phyloP scores from a whole-genome alignment of 1,139 yeast species.

The Torulaspora pretoriensis region DNA sequence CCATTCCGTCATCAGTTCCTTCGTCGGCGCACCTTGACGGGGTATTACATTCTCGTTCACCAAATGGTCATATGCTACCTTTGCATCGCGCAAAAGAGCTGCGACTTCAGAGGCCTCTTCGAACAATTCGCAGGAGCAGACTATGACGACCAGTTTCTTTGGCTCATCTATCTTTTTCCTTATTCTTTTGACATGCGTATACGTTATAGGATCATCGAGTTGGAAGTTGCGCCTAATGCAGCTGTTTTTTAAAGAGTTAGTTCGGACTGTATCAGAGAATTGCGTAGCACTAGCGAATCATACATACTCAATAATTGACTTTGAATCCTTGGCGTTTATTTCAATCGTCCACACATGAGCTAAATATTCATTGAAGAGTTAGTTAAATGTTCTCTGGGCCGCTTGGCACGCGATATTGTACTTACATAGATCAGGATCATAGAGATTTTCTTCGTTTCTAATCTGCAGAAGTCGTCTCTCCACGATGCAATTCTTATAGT shows the following conservation, averaged over 20 bases:
- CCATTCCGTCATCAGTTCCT: conserved; percentile 63
- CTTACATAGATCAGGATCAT: conserved; percentile 39
- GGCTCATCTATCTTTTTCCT: conserved; percentile 26
- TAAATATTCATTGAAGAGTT: conserved; percentile 2
- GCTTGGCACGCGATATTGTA: background rate
- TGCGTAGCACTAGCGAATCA: conserved; percentile 25
- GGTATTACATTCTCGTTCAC: conserved; percentile 43
- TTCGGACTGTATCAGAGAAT: conserved; percentile 13
- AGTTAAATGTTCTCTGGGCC: background rate
- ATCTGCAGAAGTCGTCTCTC: conserved; percentile 50
- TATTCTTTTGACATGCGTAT: conserved; percentile 45
- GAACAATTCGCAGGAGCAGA: conserved; percentile 34
- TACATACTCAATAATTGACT: conserved; percentile 34
- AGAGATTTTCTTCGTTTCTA: conserved; percentile 32
- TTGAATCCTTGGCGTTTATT: conserved; percentile 45
- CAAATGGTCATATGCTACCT: conserved; percentile 28
- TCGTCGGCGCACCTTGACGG: conserved; percentile 53
- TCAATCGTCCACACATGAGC: conserved; percentile 55
- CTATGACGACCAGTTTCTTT: conserved; percentile 35
- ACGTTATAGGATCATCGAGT: conserved; percentile 38
- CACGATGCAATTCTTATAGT: conserved; percentile 48
- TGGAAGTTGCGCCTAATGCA: conserved; percentile 27
- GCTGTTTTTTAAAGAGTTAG: conserved; percentile 15
- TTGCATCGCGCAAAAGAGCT: conserved; percentile 19
- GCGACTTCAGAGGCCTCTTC: conserved; percentile 20